These are phyloP conservation scores for Mucor sp. DNA, from an alignment of 371 early-diverging fungal genomes.

Conservation along the genomic window DNA sequence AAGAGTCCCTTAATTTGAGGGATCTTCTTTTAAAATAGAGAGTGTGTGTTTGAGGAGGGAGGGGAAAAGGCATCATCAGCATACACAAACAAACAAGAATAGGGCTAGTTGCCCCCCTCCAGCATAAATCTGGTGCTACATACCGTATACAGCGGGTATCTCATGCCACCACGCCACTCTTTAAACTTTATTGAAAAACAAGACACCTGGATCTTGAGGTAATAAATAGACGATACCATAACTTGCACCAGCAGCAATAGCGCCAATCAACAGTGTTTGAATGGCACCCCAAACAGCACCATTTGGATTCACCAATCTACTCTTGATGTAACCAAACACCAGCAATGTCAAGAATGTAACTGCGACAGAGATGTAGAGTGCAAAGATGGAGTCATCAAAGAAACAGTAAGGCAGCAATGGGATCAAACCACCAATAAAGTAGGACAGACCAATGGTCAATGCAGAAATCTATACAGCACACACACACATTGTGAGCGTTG, in stretches of 20 bases:
- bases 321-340: constrained; percentile 69
- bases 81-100: constrained; percentile 1
- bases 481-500: neutral
- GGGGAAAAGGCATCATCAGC: neutral
- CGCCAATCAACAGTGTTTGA: constrained; percentile 67
- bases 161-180: neutral
- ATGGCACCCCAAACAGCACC: constrained; percentile 54
- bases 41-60: neutral
- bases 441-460: constrained; percentile 67
- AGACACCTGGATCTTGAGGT: constrained; percentile 27
- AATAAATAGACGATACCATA: constrained; percentile 47
- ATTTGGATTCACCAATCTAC: constrained; percentile 53
- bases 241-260: constrained; percentile 61
- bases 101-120: neutral
- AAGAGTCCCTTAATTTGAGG: neutral
- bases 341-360: constrained; percentile 62
- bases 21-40: neutral
- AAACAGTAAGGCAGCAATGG: constrained; percentile 73
- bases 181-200: neutral
- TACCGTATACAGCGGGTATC: neutral
- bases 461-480: constrained; percentile 57
- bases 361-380: constrained; percentile 57
- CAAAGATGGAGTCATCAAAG: constrained; percentile 45
- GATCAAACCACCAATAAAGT: constrained; percentile 72
- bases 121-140: neutral